Evolutionary conservation across 2,329 filamentous ascomycete species (phyloP), one percentile per base, ranked within the genome.

Genomic region (Penicillium paneum): DNA sequence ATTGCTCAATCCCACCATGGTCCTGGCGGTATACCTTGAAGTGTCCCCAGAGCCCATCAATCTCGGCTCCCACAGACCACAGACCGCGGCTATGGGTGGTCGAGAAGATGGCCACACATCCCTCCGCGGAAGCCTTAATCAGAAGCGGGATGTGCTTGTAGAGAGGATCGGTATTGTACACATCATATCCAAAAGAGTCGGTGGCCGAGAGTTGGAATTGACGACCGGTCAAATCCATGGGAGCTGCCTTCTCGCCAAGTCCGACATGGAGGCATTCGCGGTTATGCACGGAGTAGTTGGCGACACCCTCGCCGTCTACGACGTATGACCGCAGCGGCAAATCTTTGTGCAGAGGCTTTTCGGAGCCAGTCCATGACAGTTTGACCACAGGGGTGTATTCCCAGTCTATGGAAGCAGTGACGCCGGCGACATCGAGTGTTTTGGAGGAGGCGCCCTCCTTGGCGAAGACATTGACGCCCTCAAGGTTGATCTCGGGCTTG

Each of bases 121-220:
- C 87, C 3, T 80, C 65, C 0, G 84, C 81, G 0, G 83, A 86
- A 0, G 82, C 83, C 52, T 88, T 88, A 70, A 90, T 86, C 28
- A 91, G 75, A 0, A 90, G 78, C 0, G 88, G 88, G 36, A 90
- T 88, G 63, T 90, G 85, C 72, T 91, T 90, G 74, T 90, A 90
- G 50, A 90, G 76, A 0, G 87, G 87, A 67, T 90, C 87, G 3
- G 86, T 87, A 10, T 81, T 80, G 66, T 89, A 84, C 4, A 84
- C 81, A 61, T 90, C 86, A 64, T 91, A 90, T 2, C 87, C 86
- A 61, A 90, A 90, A 35, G 82, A 86, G 68, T 90, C 87, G 0
- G 85, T 89, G 2, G 85, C 86, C 0, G 85, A 84, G 13, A 90
- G 75, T 26, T 81, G 79, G 67, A 90, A 90, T 26, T 82, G 78